Conservation (phyloP, 495 filamentous ascomycete species). For the Lasiosphaeriaceae sp. region DNA sequence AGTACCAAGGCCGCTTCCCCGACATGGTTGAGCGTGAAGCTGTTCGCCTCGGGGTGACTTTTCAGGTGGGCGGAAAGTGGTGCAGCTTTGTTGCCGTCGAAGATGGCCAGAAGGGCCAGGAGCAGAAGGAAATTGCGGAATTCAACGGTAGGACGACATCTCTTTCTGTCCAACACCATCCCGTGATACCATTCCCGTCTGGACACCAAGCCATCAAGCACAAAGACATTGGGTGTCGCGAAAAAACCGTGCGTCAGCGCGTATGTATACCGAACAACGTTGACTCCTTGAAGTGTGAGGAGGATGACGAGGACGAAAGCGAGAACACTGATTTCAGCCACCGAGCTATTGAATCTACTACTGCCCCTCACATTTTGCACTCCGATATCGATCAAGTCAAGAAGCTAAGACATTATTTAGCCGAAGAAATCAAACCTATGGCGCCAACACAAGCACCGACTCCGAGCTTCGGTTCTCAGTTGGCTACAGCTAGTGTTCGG, state of each 20-base stretch:
- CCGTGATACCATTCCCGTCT: not conserved
- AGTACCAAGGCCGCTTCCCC: conserved; percentile 43
- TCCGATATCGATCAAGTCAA: not conserved
- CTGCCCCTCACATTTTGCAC: not conserved
- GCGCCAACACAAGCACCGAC: not conserved
- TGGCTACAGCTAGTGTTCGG: no score
- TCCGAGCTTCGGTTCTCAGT: not conserved
- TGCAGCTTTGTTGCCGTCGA: conserved; percentile 68
- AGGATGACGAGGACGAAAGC: conserved; percentile 9
- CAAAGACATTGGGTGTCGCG: no score
- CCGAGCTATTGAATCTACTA: no score
- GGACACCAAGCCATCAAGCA: not conserved
- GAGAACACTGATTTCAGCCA: not conserved
- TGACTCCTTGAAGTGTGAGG: not conserved
- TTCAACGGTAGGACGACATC: not conserved
- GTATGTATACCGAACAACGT: no score
- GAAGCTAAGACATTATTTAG: not conserved
- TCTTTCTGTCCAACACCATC: not conserved
- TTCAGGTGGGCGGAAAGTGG: conserved; percentile 63
- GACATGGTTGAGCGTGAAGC: conserved; percentile 60
- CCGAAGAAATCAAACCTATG: not conserved
- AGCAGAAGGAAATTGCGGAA: conserved; percentile 6
- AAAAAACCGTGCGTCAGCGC: no score
- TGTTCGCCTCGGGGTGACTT: conserved; percentile 57
- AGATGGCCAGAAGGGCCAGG: conserved; percentile 29